Evolutionary conservation across 352 stramenopile species (phyloP).

Genomic region (Phytophthora constricta): DNA sequence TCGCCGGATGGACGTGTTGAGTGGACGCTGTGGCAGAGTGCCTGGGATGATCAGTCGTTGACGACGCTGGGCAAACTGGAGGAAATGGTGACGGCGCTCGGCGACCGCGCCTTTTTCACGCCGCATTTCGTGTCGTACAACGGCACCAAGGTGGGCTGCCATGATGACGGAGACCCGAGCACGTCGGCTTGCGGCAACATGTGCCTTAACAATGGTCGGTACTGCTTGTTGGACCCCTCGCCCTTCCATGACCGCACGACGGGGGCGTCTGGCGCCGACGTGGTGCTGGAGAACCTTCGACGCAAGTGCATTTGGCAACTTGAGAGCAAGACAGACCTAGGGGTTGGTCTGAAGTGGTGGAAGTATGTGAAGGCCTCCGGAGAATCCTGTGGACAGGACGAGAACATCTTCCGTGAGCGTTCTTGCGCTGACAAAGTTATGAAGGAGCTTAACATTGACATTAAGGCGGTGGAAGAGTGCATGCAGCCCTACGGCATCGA

Average conservation of each 20-base stretch:
- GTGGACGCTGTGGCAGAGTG: slow-evolving; percentile 97
- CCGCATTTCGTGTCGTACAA: slow-evolving; percentile 97
- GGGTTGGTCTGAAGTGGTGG: slow-evolving; percentile 94
- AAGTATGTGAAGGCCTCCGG: slow-evolving; percentile 95
- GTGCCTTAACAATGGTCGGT: slow-evolving; percentile 97
- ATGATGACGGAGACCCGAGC: slow-evolving; percentile 61
- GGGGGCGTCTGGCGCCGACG: slow-evolving; percentile 94
- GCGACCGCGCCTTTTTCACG: slow-evolving; percentile 94
- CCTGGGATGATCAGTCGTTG: slow-evolving; percentile 90
- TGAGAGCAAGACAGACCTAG: slow-evolving; percentile 72
- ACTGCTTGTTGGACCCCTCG: slow-evolving; percentile 95
- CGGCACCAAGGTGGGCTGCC: slow-evolving; percentile 92
- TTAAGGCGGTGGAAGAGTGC: slow-evolving; percentile 90
- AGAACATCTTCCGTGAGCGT: slow-evolving; percentile 87
- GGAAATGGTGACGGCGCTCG: slow-evolving; percentile 85
- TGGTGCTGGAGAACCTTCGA: slow-evolving; percentile 93
- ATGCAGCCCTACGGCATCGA: slow-evolving; percentile 93
- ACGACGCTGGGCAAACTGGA: slow-evolving; percentile 85
- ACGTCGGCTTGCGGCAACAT: slow-evolving; percentile 94
- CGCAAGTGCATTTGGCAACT: slow-evolving; percentile 96
- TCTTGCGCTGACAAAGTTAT: slow-evolving; percentile 92
- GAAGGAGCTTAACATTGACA: slow-evolving; percentile 88
- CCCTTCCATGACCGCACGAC: slow-evolving; percentile 94
- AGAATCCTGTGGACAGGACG: slow-evolving; percentile 83
- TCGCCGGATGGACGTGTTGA: slow-evolving; percentile 95